These are phyloP conservation scores for Anthracocystis panici-leucophaei DNA, from an alignment of 1,284 basidiomycete species.

Conservation along the genomic window DNA sequence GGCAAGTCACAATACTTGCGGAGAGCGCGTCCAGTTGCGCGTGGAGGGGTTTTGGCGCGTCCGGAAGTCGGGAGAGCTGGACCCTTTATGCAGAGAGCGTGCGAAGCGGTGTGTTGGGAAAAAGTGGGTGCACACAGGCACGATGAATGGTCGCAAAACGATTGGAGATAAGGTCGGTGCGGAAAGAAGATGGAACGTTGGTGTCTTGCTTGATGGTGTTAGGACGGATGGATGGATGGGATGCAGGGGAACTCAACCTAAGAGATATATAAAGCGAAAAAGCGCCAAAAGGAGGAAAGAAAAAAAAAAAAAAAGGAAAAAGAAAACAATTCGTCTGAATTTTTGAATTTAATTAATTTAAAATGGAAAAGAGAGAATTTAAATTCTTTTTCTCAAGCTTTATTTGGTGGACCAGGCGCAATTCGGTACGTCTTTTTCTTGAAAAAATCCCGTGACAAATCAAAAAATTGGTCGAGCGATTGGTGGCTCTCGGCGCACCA, in stretches of 20 bases:
- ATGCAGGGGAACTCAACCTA: background rate
- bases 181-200: background rate
- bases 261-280: background rate
- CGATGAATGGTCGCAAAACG: background rate
- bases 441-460: constrained; percentile 1
- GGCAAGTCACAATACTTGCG: background rate
- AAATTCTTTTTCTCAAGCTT: background rate
- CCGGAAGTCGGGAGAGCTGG: constrained; percentile 26
- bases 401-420: background rate
- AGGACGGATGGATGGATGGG: constrained; percentile 9
- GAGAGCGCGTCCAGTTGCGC: constrained; percentile 12
- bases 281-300: background rate
- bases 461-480: constrained; percentile 1
- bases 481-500: background rate
- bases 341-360: constrained; percentile 3
- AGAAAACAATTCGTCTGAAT: background rate
- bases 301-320: constrained; percentile 4
- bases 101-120: background rate
- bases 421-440: constrained; percentile 3
- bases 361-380: background rate
- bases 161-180: background rate
- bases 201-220: constrained; percentile 15
- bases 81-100: constrained; percentile 3
- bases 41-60: constrained; percentile 12
- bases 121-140: background rate